phyloP scores from a whole-genome alignment of 1,284 basidiomycete genomes.

The Fereydounia khargensis region DNA sequence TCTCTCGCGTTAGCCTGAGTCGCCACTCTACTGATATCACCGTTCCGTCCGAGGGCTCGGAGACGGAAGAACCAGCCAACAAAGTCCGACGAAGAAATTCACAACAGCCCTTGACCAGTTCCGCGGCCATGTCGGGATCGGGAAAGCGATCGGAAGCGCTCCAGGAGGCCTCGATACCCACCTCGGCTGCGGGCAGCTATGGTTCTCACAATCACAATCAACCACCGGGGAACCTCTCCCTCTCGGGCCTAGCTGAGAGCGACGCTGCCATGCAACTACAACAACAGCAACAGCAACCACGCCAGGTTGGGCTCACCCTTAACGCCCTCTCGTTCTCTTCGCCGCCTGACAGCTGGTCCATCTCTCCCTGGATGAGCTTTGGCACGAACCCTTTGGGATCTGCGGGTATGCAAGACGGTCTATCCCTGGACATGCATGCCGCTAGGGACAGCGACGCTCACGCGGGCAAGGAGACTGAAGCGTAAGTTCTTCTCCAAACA shows the following conservation, averaged over 20 bases:
- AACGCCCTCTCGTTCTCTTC: no score
- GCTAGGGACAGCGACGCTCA: no score
- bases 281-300: no score
- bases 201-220: no score
- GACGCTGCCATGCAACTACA: no score
- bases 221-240: no score
- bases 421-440: slow-evolving; percentile 5
- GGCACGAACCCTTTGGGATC: slow-evolving; percentile 11
- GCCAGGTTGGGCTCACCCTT: no score
- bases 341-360: slow-evolving; percentile 33
- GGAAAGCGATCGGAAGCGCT: neutral
- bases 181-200: neutral
- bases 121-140: slow-evolving; percentile 8
- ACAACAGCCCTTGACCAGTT: slow-evolving; percentile 1
- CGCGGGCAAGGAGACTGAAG: no score
- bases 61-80: slow-evolving; percentile 4
- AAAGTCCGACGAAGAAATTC: slow-evolving; percentile 7
- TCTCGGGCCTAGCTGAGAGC: no score
- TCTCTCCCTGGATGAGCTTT: slow-evolving; percentile 33
- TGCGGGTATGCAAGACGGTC: neutral
- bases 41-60: slow-evolving; percentile 12
- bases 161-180: neutral
- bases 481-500: no score
- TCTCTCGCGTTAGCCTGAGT: slow-evolving; percentile 7
- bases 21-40: slow-evolving; percentile 27